Evolutionary conservation across 2,329 filamentous ascomycete genomes (phyloP).

Genomic region (Colletotrichum karsti): DNA sequence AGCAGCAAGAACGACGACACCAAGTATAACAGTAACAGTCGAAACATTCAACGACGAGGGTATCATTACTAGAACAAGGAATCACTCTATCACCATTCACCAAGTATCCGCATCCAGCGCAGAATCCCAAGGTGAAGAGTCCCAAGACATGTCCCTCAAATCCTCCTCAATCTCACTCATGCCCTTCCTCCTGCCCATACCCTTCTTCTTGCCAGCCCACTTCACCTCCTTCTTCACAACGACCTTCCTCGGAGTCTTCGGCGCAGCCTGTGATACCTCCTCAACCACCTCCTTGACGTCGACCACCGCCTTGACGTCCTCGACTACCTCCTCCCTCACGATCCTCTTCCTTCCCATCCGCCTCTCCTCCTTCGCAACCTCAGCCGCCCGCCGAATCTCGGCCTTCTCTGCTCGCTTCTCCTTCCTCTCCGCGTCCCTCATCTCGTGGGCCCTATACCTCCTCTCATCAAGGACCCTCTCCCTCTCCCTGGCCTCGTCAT

Average conservation of each 20-base stretch:
- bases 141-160: too few relatives aligned
- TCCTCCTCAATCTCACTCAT: too few relatives aligned
- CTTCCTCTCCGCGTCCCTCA: neutral
- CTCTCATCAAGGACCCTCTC: neutral
- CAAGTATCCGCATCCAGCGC: too few relatives aligned
- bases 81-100: too few relatives aligned
- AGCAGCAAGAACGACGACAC: too few relatives aligned
- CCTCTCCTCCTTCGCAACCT: neutral
- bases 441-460: neutral
- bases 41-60: too few relatives aligned
- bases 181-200: too few relatives aligned
- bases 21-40: too few relatives aligned
- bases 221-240: too few relatives aligned
- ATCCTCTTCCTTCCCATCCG: neutral
- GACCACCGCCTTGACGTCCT: neutral
- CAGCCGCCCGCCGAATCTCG: neutral
- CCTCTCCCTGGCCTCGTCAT: neutral
- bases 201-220: too few relatives aligned
- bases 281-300: neutral
- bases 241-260: too few relatives aligned
- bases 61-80: conserved; percentile 14
- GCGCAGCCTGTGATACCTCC: neutral
- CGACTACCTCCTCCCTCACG: neutral
- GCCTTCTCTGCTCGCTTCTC: neutral
- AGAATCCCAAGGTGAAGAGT: too few relatives aligned